These are phyloP conservation scores for Penicillium concentricum DNA, from an alignment of 2,329 filamentous ascomycete genomes.

Conservation along the genomic window DNA sequence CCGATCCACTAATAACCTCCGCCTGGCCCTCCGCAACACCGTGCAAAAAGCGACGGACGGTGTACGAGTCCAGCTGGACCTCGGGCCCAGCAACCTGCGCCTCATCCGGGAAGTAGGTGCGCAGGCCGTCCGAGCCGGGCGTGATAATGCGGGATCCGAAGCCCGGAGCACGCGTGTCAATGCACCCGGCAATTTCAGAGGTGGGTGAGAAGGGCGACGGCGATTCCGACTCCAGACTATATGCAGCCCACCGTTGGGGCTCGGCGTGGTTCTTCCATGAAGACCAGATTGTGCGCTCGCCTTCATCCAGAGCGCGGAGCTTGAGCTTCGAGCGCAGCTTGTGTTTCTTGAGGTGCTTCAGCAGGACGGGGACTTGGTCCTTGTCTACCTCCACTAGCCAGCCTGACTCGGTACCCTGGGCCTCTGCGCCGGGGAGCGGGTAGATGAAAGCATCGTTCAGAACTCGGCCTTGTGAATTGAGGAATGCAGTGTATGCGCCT, in stretches of 20 bases:
- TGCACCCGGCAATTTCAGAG: constrained; percentile 33
- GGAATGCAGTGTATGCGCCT: constrained; percentile 77
- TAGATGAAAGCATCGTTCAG: constrained; percentile 91
- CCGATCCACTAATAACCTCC: constrained; percentile 69
- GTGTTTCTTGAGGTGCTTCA: constrained; percentile 77
- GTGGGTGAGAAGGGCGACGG: constrained; percentile 30
- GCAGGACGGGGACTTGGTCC: constrained; percentile 59
- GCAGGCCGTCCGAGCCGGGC: constrained; percentile 36
- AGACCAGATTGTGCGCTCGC: constrained; percentile 69
- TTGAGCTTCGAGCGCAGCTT: constrained; percentile 79
- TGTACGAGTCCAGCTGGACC: constrained; percentile 63
- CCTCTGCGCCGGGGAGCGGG: constrained; percentile 49
- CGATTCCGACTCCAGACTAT: constrained; percentile 37
- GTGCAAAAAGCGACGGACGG: constrained; percentile 70
- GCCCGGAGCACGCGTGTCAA: constrained; percentile 42
- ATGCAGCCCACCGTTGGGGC: constrained; percentile 36
- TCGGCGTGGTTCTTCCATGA: constrained; percentile 62
- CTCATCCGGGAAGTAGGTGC: constrained; percentile 32
- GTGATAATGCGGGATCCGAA: constrained; percentile 42
- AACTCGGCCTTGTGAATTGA: constrained; percentile 81
- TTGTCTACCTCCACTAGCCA: constrained; percentile 85
- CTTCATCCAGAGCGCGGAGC: constrained; percentile 63
- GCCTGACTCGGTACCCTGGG: constrained; percentile 34
- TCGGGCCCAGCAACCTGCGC: constrained; percentile 46
- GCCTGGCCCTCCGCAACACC: constrained; percentile 82